Percentiles rank a stretch among this genome's conserved stretches.
Evolutionary conservation across 148 eudicot species (phyloP).

Genomic region (Bassia scoparia): DNA sequence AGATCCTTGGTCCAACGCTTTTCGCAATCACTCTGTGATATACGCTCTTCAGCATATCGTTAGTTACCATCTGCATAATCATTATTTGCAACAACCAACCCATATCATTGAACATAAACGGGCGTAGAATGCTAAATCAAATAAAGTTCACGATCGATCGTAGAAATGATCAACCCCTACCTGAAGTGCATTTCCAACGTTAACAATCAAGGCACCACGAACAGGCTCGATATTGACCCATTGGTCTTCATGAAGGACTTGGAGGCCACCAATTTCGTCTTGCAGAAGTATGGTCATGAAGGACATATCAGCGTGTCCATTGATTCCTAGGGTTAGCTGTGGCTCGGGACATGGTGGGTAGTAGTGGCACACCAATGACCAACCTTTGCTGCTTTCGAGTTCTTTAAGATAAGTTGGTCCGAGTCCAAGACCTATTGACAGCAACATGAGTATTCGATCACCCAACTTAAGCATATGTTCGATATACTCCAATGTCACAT

Average conservation of each 20-base stretch:
- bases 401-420: no score
- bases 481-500: no score
- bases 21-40: slow-evolving; percentile 37
- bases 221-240: slow-evolving; percentile 41
- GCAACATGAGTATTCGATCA: no score
- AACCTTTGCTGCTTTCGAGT: no score
- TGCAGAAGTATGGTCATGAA: slow-evolving; percentile 7
- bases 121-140: no score
- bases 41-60: slow-evolving; percentile 35
- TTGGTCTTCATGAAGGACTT: slow-evolving; percentile 32
- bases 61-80: slow-evolving; percentile 27
- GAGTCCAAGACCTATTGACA: no score
- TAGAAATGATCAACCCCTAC: slow-evolving; percentile 1
- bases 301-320: background rate
- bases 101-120: no score
- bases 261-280: slow-evolving; percentile 45
- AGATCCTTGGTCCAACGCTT: slow-evolving; percentile 41
- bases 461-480: no score
- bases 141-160: background rate
- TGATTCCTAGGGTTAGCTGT: no score
- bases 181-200: slow-evolving; percentile 49
- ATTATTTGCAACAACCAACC: no score
- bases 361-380: no score
- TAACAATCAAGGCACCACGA: slow-evolving; percentile 34
- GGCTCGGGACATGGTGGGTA: no score